Evolutionary conservation across 192 early-diverging fungal genomes (phyloP).

Genomic region (Dissophora ornata): DNA sequence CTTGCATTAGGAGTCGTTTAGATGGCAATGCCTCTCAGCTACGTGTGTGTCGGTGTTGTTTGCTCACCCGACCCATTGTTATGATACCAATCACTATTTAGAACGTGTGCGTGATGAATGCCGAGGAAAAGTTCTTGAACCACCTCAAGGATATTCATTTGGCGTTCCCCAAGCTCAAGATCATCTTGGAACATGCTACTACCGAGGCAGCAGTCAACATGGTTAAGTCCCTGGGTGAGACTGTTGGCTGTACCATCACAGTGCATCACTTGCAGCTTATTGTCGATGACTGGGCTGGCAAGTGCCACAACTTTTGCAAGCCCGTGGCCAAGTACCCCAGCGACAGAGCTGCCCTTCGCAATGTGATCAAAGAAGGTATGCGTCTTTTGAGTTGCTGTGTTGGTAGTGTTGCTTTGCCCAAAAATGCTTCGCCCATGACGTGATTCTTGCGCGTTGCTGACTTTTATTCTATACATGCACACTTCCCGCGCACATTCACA

Average conservation of each 20-base stretch:
- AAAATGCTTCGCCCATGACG: no score
- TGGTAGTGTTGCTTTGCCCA: no score
- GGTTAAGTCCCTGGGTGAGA: conserved; percentile 89
- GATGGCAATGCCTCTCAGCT: no score
- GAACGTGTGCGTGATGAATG: conserved; percentile 95
- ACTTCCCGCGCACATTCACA: no score
- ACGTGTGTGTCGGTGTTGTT: no score
- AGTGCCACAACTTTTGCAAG: conserved; percentile 97
- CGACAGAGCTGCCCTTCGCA: conserved; percentile 89
- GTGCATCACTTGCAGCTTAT: conserved; percentile 93
- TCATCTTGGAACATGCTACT: conserved; percentile 97
- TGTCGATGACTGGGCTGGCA: conserved; percentile 98
- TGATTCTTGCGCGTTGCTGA: no score
- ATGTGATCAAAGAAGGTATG: conserved; percentile 77
- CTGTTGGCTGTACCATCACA: conserved; percentile 95
- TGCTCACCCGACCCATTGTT: no score
- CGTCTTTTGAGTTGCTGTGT: no score
- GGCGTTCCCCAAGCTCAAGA: conserved; percentile 93
- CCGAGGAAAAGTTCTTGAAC: conserved; percentile 91
- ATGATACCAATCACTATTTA: no score
- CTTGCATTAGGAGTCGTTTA: neutral
- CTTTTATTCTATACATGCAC: no score
- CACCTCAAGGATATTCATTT: conserved; percentile 87
- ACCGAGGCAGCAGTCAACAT: conserved; percentile 92
- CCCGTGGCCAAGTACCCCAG: conserved; percentile 96